phyloP scores from a whole-genome alignment of 169 alveolate genomes.

The Plasmodium gallinaceum region DNA sequence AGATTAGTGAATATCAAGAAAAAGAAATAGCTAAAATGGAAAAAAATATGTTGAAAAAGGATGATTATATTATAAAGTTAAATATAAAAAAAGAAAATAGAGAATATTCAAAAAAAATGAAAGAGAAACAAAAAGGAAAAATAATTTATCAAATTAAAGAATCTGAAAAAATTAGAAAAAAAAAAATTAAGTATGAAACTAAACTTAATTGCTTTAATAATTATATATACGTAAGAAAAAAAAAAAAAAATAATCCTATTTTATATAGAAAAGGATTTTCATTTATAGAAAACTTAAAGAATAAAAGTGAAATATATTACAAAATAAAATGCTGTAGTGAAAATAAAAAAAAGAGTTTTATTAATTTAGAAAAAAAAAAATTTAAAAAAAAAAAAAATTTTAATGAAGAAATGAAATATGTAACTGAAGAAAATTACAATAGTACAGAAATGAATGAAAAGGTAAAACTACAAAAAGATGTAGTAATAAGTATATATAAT shows the following conservation, averaged over 20 bases:
- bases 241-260: conserved; percentile 7
- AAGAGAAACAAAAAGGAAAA: conserved; percentile 1
- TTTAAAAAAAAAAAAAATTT: neutral
- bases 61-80: conserved; percentile 35
- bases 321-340: conserved; percentile 13
- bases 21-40: conserved; percentile 13
- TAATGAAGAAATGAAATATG: too few relatives aligned
- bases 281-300: conserved; percentile 43
- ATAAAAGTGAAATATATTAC: conserved; percentile 39
- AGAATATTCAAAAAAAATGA: neutral
- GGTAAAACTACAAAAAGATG: conserved; percentile 12
- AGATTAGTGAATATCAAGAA: conserved; percentile 17
- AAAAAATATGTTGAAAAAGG: conserved; percentile 6
- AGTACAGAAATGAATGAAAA: neutral
- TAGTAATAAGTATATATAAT: conserved; percentile 37
- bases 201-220: conserved; percentile 51
- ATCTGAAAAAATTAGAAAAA: conserved; percentile 13
- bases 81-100: conserved; percentile 33
- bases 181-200: conserved; percentile 20
- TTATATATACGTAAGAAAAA: conserved; percentile 26
- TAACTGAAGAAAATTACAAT: too few relatives aligned
- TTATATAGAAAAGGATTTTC: conserved; percentile 27
- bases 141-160: neutral
- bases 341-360: conserved; percentile 11
- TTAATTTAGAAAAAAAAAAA: neutral